Conservation (phyloP, 768 basidiomycete genomes). For the Phlebiopsis flavidoalba region DNA sequence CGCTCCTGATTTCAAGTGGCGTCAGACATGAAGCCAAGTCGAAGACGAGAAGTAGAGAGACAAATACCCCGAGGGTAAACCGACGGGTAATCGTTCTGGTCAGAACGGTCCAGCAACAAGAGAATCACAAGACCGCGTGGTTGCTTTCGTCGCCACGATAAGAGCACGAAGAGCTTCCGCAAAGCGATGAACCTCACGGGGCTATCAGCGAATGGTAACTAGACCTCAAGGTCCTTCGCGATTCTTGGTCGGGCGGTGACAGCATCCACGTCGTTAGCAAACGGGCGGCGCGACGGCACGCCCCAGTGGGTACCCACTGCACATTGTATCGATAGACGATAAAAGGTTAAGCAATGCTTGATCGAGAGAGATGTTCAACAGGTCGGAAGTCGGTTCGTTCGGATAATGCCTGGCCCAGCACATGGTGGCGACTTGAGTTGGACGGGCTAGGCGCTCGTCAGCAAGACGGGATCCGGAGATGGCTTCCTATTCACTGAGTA, state of each 20-base stretch:
- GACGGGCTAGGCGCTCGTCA: not conserved
- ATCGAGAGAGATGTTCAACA: not conserved
- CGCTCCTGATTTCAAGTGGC: not conserved
- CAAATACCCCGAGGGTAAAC: not conserved
- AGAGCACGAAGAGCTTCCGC: not conserved
- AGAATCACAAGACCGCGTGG: not conserved
- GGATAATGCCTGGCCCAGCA: not conserved
- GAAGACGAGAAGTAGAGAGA: not conserved
- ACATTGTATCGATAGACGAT: not conserved
- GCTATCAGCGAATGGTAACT: slow-evolving; percentile 1
- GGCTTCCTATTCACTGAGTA: not conserved
- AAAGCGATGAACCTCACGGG: not conserved
- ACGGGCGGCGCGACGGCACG: not conserved
- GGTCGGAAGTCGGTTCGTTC: not conserved
- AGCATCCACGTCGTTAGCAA: not conserved
- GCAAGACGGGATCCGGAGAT: not conserved
- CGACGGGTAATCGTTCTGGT: slow-evolving; percentile 1
- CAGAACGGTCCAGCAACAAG: not conserved
- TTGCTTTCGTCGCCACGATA: not conserved
- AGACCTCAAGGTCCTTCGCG: not conserved
- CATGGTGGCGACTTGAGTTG: not conserved
- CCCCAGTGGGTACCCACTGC: too few species aligned
- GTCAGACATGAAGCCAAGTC: not conserved
- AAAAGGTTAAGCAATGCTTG: not conserved
- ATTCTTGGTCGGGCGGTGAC: not conserved